A percentile compares a stretch with the other conserved stretches of the same genome.
Conservation (phyloP, 169 alveolate genomes). For the Eimeria acervulina region DNA sequence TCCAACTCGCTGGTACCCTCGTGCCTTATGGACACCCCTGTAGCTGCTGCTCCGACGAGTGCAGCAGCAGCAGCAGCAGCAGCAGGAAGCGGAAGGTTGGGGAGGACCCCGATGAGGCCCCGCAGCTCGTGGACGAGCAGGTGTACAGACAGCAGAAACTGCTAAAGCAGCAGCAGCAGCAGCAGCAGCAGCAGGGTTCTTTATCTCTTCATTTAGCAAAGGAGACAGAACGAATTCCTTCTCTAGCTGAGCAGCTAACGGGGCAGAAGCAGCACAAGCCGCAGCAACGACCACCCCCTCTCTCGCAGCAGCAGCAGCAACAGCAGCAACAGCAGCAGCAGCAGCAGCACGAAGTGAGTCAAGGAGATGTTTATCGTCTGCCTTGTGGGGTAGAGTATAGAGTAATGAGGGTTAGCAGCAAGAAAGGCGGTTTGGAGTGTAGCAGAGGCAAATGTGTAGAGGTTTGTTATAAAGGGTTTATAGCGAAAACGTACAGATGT, state of each 20-base stretch:
- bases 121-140: conserved; percentile 41
- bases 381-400: conserved; percentile 40
- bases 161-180: too few species aligned
- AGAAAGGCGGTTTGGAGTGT: not conserved
- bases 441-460: conserved; percentile 15
- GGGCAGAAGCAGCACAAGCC: not conserved
- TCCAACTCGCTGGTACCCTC: too few species aligned
- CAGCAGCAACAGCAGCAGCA: not conserved
- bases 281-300: not conserved
- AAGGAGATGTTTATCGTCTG: not conserved
- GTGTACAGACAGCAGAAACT: not conserved
- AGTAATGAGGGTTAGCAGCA: not conserved
- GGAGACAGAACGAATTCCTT: not conserved
- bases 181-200: too few species aligned
- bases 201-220: not conserved
- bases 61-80: not conserved
- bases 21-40: too few species aligned
- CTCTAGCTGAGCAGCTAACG: conserved; percentile 39
- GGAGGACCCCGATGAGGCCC: not conserved
- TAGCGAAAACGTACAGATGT: not conserved
- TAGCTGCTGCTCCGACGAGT: too few species aligned
- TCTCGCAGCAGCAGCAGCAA: conserved; percentile 17
- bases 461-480: conserved; percentile 41
- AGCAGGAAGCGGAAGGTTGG: conserved; percentile 8
- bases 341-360: not conserved